phyloP scores from a whole-genome alignment of 2,329 filamentous ascomycete genomes.

The Paecilomyces dactylethromorphus region DNA sequence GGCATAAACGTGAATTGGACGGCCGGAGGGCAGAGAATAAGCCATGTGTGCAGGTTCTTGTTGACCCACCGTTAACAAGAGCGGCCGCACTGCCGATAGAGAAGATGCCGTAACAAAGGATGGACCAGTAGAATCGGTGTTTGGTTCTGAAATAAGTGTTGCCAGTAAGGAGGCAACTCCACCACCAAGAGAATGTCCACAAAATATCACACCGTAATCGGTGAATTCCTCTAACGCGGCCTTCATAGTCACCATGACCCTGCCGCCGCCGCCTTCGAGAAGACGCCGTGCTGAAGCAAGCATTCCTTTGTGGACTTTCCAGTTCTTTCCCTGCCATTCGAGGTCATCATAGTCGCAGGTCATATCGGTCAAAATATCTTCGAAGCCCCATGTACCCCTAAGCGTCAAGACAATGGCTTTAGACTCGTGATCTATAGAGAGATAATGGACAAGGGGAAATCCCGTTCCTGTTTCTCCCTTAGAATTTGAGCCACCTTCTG shows the following conservation, averaged over 20 bases:
- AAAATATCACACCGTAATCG: conserved; percentile 64
- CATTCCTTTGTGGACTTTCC: conserved; percentile 69
- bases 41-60: conserved; percentile 13
- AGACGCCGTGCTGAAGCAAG: conserved; percentile 64
- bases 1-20: conserved; percentile 72
- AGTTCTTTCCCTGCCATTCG: conserved; percentile 53
- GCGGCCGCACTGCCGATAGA: conserved; percentile 27
- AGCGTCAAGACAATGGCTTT: conserved; percentile 68
- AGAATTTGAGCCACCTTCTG: conserved; percentile 60
- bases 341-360: conserved; percentile 64
- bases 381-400: conserved; percentile 65
- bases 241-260: conserved; percentile 60
- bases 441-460: conserved; percentile 66
- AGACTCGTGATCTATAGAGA: conserved; percentile 64
- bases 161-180: conserved; percentile 64
- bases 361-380: conserved; percentile 67
- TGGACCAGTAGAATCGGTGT: conserved; percentile 41
- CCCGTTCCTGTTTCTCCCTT: conserved; percentile 59
- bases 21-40: conserved; percentile 56
- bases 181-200: conserved; percentile 63
- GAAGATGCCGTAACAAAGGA: conserved; percentile 57
- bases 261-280: conserved; percentile 60
- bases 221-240: conserved; percentile 60
- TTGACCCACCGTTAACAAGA: conserved; percentile 26
- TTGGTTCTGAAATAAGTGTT: conserved; percentile 63